Evolutionary conservation across 2,329 filamentous ascomycete species (phyloP).

Genomic region (Epichloe gansuensis): DNA sequence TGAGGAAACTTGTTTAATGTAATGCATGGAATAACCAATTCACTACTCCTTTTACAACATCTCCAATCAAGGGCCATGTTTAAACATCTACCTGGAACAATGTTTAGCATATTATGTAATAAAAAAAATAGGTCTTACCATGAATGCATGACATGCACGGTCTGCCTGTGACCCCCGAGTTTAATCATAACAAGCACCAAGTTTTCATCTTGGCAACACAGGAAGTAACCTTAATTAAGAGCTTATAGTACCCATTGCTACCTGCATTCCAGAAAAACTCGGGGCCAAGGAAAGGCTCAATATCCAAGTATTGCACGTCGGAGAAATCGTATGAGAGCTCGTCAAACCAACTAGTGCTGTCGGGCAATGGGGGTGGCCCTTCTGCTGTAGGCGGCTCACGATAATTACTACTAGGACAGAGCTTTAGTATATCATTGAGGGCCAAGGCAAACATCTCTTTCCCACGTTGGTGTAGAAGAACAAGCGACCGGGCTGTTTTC

Average conservation of each 20-base stretch:
- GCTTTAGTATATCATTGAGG: conserved; percentile 25
- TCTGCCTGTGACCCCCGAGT: not conserved
- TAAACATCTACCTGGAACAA: not conserved
- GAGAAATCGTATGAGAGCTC: conserved; percentile 31
- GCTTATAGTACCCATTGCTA: not conserved
- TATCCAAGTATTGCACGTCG: conserved; percentile 28
- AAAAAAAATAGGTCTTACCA: not conserved
- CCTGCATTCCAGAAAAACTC: conserved; percentile 1
- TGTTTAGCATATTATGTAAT: not conserved
- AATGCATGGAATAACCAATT: not conserved
- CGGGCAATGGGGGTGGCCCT: not conserved
- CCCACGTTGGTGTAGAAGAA: conserved; percentile 37
- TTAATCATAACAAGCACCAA: not conserved
- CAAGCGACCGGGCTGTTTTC: conserved; percentile 39
- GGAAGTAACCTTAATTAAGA: not conserved
- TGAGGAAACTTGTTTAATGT: not conserved
- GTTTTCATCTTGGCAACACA: not conserved
- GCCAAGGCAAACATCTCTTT: conserved; percentile 30
- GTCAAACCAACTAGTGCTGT: conserved; percentile 22
- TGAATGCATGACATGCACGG: not conserved
- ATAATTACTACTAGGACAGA: conserved; percentile 18
- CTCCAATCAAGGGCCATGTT: not conserved
- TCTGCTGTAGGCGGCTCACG: not conserved
- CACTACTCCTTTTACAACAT: no score
- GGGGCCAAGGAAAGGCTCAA: conserved; percentile 25